A percentile compares a stretch with the other conserved stretches of the same genome.
phyloP scores from a whole-genome alignment of 805 yeast species.

The Wickerhamiella vanderwaltii region DNA sequence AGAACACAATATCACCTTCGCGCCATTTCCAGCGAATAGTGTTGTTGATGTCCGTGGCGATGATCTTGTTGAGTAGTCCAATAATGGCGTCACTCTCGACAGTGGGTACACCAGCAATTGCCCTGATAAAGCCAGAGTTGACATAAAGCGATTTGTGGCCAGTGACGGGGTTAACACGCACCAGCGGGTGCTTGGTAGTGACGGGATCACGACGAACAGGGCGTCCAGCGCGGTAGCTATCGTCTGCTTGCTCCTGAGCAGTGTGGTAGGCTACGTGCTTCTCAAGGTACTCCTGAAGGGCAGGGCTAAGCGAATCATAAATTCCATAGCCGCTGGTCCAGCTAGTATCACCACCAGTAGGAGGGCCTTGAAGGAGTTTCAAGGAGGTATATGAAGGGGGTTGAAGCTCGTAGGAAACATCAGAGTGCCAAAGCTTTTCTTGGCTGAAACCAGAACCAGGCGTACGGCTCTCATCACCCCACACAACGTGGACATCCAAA shows the following conservation, averaged over 20 bases:
- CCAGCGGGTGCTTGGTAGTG: slow-evolving; percentile 53
- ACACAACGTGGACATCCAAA: slow-evolving; percentile 26
- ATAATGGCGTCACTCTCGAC: slow-evolving; percentile 53
- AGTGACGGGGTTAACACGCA: slow-evolving; percentile 63
- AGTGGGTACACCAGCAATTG: slow-evolving; percentile 54
- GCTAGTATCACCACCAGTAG: slow-evolving; percentile 48
- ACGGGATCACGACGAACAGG: slow-evolving; percentile 54
- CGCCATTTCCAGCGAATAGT: slow-evolving; percentile 64
- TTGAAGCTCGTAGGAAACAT: slow-evolving; percentile 61
- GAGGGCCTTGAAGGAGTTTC: slow-evolving; percentile 40
- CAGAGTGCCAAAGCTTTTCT: slow-evolving; percentile 49
- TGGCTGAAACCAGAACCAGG: slow-evolving; percentile 24
- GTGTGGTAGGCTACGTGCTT: slow-evolving; percentile 56
- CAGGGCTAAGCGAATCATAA: slow-evolving; percentile 39
- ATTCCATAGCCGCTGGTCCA: slow-evolving; percentile 44
- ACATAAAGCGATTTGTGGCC: slow-evolving; percentile 48
- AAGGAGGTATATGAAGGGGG: slow-evolving; percentile 53
- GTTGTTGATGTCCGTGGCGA: slow-evolving; percentile 44
- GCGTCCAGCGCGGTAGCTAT: slow-evolving; percentile 44
- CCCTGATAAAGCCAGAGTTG: slow-evolving; percentile 49
- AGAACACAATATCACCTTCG: slow-evolving; percentile 54
- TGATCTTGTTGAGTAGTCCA: slow-evolving; percentile 40
- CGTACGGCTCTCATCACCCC: slow-evolving; percentile 20
- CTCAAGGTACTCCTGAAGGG: slow-evolving; percentile 33
- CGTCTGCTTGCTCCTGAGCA: slow-evolving; percentile 48